Conservation (phyloP, 2,329 filamentous ascomycete genomes). For the Plenodomus tracheiphilus region DNA sequence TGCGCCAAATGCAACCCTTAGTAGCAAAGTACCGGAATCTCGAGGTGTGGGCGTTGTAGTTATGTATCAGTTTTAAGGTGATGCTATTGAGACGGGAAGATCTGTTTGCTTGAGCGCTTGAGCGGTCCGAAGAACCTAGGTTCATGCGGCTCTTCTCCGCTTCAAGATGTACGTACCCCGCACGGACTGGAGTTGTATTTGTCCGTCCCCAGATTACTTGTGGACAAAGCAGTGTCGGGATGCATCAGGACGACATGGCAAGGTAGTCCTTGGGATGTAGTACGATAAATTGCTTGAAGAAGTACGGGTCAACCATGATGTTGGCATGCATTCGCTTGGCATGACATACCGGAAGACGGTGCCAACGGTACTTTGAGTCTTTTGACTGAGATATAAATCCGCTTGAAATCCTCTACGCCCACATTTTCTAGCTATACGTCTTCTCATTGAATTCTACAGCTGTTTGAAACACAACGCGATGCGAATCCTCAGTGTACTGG, state of each 20-base stretch:
- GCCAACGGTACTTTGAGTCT: not conserved
- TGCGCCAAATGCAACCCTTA: conserved; percentile 39
- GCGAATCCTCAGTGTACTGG: not conserved
- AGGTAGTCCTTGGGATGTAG: not conserved
- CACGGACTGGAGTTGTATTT: conserved; percentile 13
- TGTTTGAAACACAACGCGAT: not conserved
- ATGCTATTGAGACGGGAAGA: not conserved
- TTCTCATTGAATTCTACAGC: too few species aligned
- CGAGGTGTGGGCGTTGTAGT: conserved; percentile 36
- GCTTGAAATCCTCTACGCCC: not conserved
- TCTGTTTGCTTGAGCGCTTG: not conserved
- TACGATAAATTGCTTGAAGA: not conserved
- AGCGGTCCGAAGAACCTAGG: not conserved
- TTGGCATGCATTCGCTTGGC: not conserved
- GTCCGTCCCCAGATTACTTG: conserved; percentile 11
- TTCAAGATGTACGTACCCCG: conserved; percentile 9
- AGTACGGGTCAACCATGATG: not conserved
- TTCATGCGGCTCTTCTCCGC: not conserved
- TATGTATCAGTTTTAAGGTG: not conserved
- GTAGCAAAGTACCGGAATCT: conserved; percentile 36
- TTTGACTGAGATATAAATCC: not conserved
- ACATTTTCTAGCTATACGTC: not conserved
- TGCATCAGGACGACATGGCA: not conserved
- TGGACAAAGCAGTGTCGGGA: not conserved
- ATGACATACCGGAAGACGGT: not conserved